These are phyloP conservation scores for Canavalia gladiata DNA, from an alignment of 306 rosid species.

Conservation along the genomic window DNA sequence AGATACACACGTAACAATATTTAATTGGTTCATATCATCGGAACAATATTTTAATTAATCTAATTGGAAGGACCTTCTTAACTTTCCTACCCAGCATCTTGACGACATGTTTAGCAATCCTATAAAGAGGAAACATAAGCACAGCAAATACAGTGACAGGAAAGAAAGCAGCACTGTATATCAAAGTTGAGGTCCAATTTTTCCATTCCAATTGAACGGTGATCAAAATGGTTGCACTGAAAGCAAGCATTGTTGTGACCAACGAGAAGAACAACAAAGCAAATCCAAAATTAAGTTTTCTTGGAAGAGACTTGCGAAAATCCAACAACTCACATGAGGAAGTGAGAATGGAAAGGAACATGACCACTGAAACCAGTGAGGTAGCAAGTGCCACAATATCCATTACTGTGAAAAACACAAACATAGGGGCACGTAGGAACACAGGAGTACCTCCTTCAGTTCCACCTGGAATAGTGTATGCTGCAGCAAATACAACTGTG, in stretches of 20 bases:
- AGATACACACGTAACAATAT: no score
- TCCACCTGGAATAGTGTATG: slow-evolving; percentile 53
- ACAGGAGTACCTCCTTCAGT: slow-evolving; percentile 36
- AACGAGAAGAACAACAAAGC: slow-evolving; percentile 50
- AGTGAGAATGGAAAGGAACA: slow-evolving; percentile 52
- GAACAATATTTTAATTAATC: neutral
- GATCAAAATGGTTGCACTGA: slow-evolving; percentile 48
- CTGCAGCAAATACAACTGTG: slow-evolving; percentile 50
- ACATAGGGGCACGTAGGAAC: slow-evolving; percentile 25
- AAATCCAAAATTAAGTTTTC: slow-evolving; percentile 47
- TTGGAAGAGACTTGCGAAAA: slow-evolving; percentile 46
- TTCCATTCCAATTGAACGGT: slow-evolving; percentile 31
- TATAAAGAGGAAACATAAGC: slow-evolving; percentile 38
- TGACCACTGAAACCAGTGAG: slow-evolving; percentile 53
- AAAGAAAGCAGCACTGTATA: slow-evolving; percentile 45
- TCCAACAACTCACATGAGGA: slow-evolving; percentile 46
- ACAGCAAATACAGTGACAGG: slow-evolving; percentile 49
- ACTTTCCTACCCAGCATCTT: neutral
- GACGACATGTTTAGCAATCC: neutral
- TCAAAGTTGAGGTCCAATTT: slow-evolving; percentile 34
- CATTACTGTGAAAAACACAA: slow-evolving; percentile 49
- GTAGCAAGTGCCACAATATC: slow-evolving; percentile 49
- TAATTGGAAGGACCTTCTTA: slow-evolving; percentile 21
- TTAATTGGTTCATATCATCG: no score
- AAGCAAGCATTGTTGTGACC: slow-evolving; percentile 50